Evolutionary conservation across 129 eudicot genomes (phyloP).

Genomic region (Silybum marianum): DNA sequence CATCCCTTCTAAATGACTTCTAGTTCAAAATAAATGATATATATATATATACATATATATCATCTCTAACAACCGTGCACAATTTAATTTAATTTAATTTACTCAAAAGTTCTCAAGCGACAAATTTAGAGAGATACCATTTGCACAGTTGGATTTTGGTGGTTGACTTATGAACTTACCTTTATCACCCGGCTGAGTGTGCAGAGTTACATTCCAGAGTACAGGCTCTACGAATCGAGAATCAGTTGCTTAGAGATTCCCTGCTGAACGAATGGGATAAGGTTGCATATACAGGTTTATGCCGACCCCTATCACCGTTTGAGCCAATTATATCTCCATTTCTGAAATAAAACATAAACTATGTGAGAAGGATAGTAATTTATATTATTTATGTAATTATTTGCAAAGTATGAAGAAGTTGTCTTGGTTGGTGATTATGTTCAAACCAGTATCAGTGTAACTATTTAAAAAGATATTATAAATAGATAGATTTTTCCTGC

Average conservation of each 20-base stretch:
- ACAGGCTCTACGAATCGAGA: background rate
- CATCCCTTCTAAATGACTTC: too few species aligned
- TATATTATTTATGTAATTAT: background rate
- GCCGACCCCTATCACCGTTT: background rate
- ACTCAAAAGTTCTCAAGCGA: background rate
- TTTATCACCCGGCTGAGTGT: background rate
- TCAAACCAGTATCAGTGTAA: background rate
- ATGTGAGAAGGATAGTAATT: background rate
- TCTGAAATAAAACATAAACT: background rate
- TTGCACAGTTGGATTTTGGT: background rate
- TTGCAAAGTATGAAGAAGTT: too few species aligned
- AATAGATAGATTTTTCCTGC: background rate
- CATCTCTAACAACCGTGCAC: too few species aligned
- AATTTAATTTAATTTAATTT: background rate
- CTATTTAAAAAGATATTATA: too few species aligned
- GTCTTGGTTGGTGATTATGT: too few species aligned
- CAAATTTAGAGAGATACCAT: too few species aligned
- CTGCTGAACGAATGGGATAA: background rate
- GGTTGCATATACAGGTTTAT: constrained; percentile 21
- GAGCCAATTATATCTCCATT: background rate
- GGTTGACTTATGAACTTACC: background rate
- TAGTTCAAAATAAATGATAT: too few species aligned
- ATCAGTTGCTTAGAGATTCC: constrained; percentile 2
- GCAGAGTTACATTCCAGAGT: background rate
- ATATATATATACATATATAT: too few species aligned